phyloP scores from a whole-genome alignment of 768 basidiomycete genomes.

The Candolleomyces eurysporus region DNA sequence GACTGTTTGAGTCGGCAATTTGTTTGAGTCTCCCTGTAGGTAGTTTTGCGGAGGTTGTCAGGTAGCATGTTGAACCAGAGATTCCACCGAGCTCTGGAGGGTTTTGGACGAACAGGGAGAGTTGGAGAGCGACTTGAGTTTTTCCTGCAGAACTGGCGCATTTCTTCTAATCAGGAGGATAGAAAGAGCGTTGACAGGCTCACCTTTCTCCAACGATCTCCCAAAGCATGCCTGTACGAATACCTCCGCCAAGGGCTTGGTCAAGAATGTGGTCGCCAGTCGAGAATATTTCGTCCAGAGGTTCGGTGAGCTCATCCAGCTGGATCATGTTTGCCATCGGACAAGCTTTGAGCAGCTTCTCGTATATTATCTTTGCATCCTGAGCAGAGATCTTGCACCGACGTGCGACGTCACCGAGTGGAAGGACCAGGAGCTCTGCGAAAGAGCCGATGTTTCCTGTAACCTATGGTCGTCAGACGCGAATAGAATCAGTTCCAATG shows the following conservation, averaged over 20 bases:
- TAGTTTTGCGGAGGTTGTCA: slow-evolving; percentile 70
- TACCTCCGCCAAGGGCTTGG: slow-evolving; percentile 70
- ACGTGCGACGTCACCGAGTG: slow-evolving; percentile 5
- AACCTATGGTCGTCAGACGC: not conserved
- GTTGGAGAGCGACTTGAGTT: slow-evolving; percentile 86
- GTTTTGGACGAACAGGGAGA: slow-evolving; percentile 77
- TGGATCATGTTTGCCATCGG: not conserved
- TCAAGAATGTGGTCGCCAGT: slow-evolving; percentile 78
- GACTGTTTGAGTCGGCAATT: slow-evolving; percentile 52
- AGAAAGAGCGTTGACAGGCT: slow-evolving; percentile 13
- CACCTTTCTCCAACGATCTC: slow-evolving; percentile 91
- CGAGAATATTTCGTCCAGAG: slow-evolving; percentile 48
- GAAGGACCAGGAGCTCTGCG: slow-evolving; percentile 5
- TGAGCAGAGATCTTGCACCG: slow-evolving; percentile 6
- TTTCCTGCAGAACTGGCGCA: slow-evolving; percentile 84
- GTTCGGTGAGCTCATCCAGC: not conserved
- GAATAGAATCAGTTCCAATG: not conserved
- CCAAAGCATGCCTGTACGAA: slow-evolving; percentile 78
- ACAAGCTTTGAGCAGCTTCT: slow-evolving; percentile 4
- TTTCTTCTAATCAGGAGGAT: not conserved
- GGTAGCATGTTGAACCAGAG: slow-evolving; percentile 69
- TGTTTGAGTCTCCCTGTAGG: slow-evolving; percentile 68
- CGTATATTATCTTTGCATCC: slow-evolving; percentile 8
- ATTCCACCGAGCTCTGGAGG: slow-evolving; percentile 55
- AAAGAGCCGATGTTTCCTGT: slow-evolving; percentile 4